Evolutionary conservation across 331 rosid genomes (phyloP).

Genomic region (Malus hybrid): DNA sequence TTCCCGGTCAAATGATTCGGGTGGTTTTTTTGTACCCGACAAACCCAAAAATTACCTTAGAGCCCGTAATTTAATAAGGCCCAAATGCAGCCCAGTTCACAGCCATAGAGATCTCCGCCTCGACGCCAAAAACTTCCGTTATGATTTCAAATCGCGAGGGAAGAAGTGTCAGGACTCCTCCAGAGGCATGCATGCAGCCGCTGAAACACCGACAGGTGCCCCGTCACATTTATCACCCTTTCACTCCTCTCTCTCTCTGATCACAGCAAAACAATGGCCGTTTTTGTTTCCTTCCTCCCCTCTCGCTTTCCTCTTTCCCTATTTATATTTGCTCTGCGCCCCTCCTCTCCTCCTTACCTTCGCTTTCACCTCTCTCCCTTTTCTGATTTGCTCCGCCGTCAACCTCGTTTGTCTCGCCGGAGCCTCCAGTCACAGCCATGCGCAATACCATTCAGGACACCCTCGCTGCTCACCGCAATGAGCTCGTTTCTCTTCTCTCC

Average conservation of each 20-base stretch:
- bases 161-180: not conserved
- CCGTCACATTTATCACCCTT: not conserved
- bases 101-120: not conserved
- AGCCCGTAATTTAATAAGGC: not conserved
- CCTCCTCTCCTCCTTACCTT: not conserved
- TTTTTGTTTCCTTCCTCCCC: not conserved
- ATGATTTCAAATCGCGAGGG: conserved; percentile 12
- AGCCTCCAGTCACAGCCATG: conserved; percentile 11
- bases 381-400: not conserved
- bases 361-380: not conserved
- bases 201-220: not conserved
- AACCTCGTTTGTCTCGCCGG: not conserved
- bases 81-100: not conserved
- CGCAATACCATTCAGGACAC: conserved; percentile 33
- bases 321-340: not conserved
- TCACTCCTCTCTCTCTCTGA: not conserved
- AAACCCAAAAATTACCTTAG: not conserved
- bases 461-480: conserved; percentile 36
- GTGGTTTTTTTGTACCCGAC: not conserved
- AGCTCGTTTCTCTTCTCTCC: conserved; percentile 47
- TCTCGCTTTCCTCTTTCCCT: not conserved
- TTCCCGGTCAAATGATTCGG: not conserved
- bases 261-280: not conserved
- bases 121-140: not conserved
- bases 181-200: not conserved